These are phyloP conservation scores for Acacia confusa DNA, from an alignment of 306 rosid genomes.

Conservation along the genomic window DNA sequence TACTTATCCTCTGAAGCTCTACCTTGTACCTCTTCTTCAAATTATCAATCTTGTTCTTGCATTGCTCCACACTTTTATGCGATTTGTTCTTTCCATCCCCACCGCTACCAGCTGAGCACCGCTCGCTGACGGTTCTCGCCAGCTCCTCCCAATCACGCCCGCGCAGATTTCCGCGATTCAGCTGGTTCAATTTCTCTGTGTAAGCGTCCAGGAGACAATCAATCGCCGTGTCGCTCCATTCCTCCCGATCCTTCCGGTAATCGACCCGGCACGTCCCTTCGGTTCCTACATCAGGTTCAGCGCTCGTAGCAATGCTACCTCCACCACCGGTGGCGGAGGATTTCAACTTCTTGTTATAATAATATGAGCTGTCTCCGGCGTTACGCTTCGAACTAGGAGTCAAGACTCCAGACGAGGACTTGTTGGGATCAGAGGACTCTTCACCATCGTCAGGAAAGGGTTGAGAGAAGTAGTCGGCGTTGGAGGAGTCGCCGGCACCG, in stretches of 20 bases:
- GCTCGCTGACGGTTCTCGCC: constrained; percentile 34
- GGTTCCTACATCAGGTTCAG: constrained; percentile 29
- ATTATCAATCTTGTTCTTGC: constrained; percentile 49
- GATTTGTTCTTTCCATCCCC: constrained; percentile 7
- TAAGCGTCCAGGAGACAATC: constrained; percentile 44
- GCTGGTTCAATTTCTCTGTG: constrained; percentile 43
- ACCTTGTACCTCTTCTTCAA: constrained; percentile 50
- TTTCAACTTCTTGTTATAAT: constrained; percentile 34
- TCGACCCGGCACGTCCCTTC: constrained; percentile 28
- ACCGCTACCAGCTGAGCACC: constrained; percentile 23
- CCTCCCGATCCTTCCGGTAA: constrained; percentile 50
- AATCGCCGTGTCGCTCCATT: constrained; percentile 52
- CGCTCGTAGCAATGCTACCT: neutral
- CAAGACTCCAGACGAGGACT: constrained; percentile 15
- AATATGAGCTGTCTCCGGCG: neutral
- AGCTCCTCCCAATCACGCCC: constrained; percentile 54
- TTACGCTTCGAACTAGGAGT: constrained; percentile 28
- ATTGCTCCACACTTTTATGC: constrained; percentile 45
- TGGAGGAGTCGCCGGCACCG: constrained; percentile 17
- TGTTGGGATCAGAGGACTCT: constrained; percentile 30
- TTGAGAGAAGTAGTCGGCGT: constrained; percentile 23
- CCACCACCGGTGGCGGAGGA: constrained; percentile 5
- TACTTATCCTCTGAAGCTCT: constrained; percentile 44
- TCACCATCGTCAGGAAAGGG: constrained; percentile 28
- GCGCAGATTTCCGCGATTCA: constrained; percentile 49